These are phyloP conservation scores for Annona squamosa DNA, from an alignment of 164 flowering plant genomes.

Conservation along the genomic window DNA sequence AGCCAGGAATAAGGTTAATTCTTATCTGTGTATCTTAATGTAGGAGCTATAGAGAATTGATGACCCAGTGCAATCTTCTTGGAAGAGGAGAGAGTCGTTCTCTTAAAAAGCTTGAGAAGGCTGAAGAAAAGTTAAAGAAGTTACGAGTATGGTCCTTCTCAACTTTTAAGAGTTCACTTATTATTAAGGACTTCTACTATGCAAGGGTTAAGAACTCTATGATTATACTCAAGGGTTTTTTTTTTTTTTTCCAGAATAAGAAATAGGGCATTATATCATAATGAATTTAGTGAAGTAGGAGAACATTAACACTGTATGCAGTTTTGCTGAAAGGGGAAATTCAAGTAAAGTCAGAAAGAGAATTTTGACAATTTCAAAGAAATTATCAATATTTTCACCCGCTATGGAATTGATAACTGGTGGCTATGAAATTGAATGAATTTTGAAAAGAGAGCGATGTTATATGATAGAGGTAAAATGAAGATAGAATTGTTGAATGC, in stretches of 20 bases:
- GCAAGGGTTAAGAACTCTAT: not conserved
- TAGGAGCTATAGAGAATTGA: constrained; percentile 90
- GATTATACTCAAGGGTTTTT: not conserved
- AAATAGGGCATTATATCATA: not conserved
- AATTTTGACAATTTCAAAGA: not conserved
- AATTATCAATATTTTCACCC: no score
- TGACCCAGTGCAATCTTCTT: constrained; percentile 79
- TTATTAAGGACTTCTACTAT: not conserved
- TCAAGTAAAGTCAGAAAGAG: not conserved
- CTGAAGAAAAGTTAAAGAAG: constrained; percentile 56
- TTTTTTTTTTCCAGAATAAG: not conserved
- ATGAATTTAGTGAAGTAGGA: not conserved
- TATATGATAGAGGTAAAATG: no score
- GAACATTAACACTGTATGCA: not conserved
- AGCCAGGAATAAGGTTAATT: not conserved
- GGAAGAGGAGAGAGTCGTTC: constrained; percentile 78
- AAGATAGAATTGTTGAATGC: no score
- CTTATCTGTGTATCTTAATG: not conserved
- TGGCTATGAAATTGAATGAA: no score
- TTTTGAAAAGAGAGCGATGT: no score
- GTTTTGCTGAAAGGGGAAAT: not conserved
- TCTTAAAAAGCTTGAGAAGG: constrained; percentile 61
- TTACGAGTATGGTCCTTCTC: constrained; percentile 45
- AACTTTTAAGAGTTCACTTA: not conserved
- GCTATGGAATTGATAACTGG: no score